These are phyloP conservation scores for Petasospora rhodanensis DNA, from an alignment of 1,139 yeast genomes.

Conservation along the genomic window DNA sequence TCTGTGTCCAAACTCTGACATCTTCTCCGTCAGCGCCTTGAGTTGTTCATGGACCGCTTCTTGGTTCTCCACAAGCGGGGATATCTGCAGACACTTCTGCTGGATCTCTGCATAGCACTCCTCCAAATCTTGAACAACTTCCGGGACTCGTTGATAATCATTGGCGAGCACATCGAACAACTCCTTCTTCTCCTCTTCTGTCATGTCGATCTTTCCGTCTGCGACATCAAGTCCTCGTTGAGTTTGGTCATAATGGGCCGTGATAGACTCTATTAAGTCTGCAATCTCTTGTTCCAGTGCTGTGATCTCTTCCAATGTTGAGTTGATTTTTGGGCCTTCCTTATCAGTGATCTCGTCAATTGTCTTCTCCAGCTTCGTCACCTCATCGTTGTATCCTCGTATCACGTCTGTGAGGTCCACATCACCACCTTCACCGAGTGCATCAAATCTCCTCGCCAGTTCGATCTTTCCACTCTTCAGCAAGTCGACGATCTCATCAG, in stretches of 20 bases:
- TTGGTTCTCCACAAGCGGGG: too few relatives aligned
- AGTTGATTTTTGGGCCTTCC: constrained; percentile 10
- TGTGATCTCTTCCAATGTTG: constrained; percentile 36
- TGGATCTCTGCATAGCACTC: constrained; percentile 27
- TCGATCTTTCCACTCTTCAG: constrained; percentile 15
- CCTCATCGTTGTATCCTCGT: too few relatives aligned
- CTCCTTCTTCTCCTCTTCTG: constrained; percentile 28
- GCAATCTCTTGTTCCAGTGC: constrained; percentile 69
- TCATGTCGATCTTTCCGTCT: constrained; percentile 19
- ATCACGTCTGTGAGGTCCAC: too few relatives aligned
- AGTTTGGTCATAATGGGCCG: constrained; percentile 83
- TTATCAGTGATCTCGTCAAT: constrained; percentile 17
- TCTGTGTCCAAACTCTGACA: too few relatives aligned
- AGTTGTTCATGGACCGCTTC: too few relatives aligned
- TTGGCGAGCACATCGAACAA: constrained; percentile 36
- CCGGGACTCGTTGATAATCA: constrained; percentile 36
- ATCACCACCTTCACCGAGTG: too few relatives aligned
- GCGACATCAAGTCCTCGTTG: constrained; percentile 34
- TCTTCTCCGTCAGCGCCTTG: too few relatives aligned
- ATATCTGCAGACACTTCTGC: constrained; percentile 28
- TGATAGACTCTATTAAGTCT: constrained; percentile 60
- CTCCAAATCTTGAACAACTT: constrained; percentile 31
- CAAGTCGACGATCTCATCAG: constrained; percentile 32
- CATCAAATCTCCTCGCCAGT: constrained; percentile 2
- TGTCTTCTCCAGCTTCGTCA: constrained; percentile 18